These are phyloP conservation scores for Xylaria multiplex DNA, from an alignment of 2,329 filamentous ascomycete species.

Conservation along the genomic window DNA sequence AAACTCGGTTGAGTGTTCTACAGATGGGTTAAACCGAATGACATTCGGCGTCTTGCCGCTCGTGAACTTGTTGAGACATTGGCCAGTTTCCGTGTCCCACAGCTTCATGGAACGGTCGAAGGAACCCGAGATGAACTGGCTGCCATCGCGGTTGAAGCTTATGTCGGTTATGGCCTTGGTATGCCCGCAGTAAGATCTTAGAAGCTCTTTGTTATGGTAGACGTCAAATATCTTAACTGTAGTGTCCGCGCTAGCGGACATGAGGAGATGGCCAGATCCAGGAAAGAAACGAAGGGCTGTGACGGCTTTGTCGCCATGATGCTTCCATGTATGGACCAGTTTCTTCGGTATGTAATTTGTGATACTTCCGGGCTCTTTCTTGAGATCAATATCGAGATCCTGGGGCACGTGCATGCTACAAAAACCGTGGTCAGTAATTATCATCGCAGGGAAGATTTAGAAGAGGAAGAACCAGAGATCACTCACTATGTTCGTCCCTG, in stretches of 20 bases:
- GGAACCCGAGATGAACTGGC: constrained; percentile 87
- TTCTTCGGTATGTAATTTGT: constrained; percentile 98
- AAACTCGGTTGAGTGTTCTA: constrained; percentile 85
- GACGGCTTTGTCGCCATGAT: constrained; percentile 82
- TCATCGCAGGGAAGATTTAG: not conserved
- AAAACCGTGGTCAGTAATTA: constrained; percentile 13
- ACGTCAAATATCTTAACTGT: constrained; percentile 96
- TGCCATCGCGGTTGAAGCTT: constrained; percentile 84
- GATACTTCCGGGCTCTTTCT: constrained; percentile 79
- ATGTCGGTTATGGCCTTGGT: constrained; percentile 90
- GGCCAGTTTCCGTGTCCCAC: constrained; percentile 96
- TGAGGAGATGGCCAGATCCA: constrained; percentile 82
- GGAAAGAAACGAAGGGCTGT: constrained; percentile 93
- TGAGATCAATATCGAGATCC: constrained; percentile 85
- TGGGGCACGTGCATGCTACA: constrained; percentile 87
- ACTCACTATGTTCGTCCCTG: constrained; percentile 82
- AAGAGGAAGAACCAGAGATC: too few relatives aligned
- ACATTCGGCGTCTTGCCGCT: constrained; percentile 97
- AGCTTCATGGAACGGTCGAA: constrained; percentile 97
- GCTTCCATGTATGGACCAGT: constrained; percentile 88
- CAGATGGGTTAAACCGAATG: constrained; percentile 87
- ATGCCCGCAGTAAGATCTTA: constrained; percentile 93
- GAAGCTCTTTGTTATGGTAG: constrained; percentile 86
- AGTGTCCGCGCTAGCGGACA: constrained; percentile 89
- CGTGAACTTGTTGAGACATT: constrained; percentile 87